These are phyloP conservation scores for Jackrogersella minutella DNA, from an alignment of 495 filamentous ascomycete species.

Conservation along the genomic window DNA sequence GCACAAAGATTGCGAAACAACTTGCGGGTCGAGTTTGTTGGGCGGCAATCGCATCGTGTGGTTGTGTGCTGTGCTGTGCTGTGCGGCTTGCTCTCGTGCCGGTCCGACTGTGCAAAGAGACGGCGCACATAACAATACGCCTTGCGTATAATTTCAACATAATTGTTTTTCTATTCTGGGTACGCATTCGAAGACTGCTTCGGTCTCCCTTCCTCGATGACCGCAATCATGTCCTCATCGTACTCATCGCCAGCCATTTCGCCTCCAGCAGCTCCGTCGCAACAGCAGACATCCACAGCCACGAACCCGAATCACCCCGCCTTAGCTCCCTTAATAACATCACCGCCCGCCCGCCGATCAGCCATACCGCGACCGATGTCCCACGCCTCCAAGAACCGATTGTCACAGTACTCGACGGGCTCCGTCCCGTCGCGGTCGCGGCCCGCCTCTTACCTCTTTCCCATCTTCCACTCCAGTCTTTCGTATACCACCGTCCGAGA, in stretches of 20 bases:
- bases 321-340: slow-evolving; percentile 71
- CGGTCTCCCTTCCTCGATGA: slow-evolving; percentile 50
- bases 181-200: slow-evolving; percentile 43
- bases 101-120: slow-evolving; percentile 14
- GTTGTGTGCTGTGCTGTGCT: slow-evolving; percentile 7
- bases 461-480: slow-evolving; percentile 87
- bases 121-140: slow-evolving; percentile 21
- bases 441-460: slow-evolving; percentile 78
- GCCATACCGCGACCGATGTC: slow-evolving; percentile 72
- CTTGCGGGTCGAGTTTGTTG: slow-evolving; percentile 46
- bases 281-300: slow-evolving; percentile 51
- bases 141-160: slow-evolving; percentile 9
- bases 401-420: slow-evolving; percentile 73
- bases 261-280: slow-evolving; percentile 56
- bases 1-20: slow-evolving; percentile 28
- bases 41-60: slow-evolving; percentile 30
- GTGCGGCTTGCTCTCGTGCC: slow-evolving; percentile 9
- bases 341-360: slow-evolving; percentile 62
- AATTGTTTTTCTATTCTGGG: slow-evolving; percentile 38
- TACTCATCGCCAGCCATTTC: slow-evolving; percentile 61
- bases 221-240: slow-evolving; percentile 64
- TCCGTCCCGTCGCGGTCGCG: slow-evolving; percentile 76
- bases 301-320: slow-evolving; percentile 64
- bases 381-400: slow-evolving; percentile 73
- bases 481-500: slow-evolving; percentile 90